These are phyloP conservation scores for Lepidium africanum DNA, from an alignment of 345 rosid genomes.

Conservation along the genomic window DNA sequence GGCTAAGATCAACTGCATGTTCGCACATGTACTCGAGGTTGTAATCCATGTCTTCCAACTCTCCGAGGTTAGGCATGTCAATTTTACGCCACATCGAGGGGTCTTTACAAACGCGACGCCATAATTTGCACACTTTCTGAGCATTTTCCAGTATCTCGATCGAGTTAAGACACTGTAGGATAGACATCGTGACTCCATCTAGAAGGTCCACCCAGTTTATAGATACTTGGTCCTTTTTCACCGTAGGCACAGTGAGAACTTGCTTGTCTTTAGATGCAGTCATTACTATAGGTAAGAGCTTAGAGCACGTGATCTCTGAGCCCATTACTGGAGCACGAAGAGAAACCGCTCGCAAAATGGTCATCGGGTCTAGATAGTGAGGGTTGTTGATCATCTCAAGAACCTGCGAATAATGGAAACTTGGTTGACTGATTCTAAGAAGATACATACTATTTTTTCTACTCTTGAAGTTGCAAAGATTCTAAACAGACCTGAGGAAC, in stretches of 20 bases:
- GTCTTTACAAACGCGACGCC: slow-evolving; percentile 44
- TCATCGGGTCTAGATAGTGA: slow-evolving; percentile 88
- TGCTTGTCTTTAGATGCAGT: slow-evolving; percentile 90
- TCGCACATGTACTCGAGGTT: slow-evolving; percentile 26
- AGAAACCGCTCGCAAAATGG: slow-evolving; percentile 62
- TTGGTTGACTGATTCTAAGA: not conserved
- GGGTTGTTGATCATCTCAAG: slow-evolving; percentile 69
- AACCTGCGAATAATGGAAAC: slow-evolving; percentile 36
- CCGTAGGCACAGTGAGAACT: not conserved
- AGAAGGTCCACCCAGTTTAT: slow-evolving; percentile 50
- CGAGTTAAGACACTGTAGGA: slow-evolving; percentile 31
- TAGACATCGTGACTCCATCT: slow-evolving; percentile 32
- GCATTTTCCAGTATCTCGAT: slow-evolving; percentile 34
- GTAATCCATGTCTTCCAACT: not conserved
- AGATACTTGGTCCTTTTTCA: not conserved
- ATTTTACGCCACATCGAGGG: slow-evolving; percentile 44
- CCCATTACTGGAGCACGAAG: slow-evolving; percentile 92
- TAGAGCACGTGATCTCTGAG: slow-evolving; percentile 76
- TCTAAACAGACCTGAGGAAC: slow-evolving; percentile 39
- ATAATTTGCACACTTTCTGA: slow-evolving; percentile 45
- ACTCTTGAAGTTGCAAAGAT: not conserved
- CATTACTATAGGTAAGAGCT: slow-evolving; percentile 62
- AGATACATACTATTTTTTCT: not conserved
- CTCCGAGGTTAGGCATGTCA: slow-evolving; percentile 19
- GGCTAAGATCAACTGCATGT: slow-evolving; percentile 50